Conservation (phyloP, 2,329 filamentous ascomycete species). For the Pleomassaria siparia region DNA sequence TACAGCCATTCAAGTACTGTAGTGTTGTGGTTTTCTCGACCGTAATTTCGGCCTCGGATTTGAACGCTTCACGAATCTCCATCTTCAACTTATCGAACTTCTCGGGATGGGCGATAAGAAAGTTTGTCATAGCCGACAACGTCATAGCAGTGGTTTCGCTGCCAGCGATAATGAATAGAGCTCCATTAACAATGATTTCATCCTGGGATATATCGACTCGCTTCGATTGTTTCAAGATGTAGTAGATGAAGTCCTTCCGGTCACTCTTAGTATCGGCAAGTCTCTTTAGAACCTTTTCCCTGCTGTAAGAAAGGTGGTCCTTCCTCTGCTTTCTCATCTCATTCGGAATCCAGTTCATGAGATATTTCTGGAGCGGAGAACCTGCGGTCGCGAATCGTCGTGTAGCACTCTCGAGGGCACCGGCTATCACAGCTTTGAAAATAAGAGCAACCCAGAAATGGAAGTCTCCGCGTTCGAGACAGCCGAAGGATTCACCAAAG, state of each 20-base stretch:
- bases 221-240: constrained; percentile 16
- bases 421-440: constrained; percentile 13
- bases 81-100: constrained; percentile 13
- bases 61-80: constrained; percentile 18
- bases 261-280: constrained; percentile 17
- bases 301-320: constrained; percentile 15
- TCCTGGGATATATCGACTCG: constrained; percentile 11
- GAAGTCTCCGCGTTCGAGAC: constrained; percentile 18
- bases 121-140: constrained; percentile 20
- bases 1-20: constrained; percentile 44
- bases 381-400: constrained; percentile 12
- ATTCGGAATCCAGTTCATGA: constrained; percentile 19
- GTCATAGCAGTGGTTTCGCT: constrained; percentile 25
- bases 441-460: constrained; percentile 25
- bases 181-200: constrained; percentile 19
- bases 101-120: constrained; percentile 17
- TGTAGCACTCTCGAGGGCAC: constrained; percentile 10
- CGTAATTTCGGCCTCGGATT: constrained; percentile 18
- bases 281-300: constrained; percentile 16
- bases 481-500: constrained; percentile 26
- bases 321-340: constrained; percentile 10
- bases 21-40: constrained; percentile 15
- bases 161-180: constrained; percentile 19
- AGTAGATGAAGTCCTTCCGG: constrained; percentile 19
- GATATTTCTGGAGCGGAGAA: constrained; percentile 12